Percentiles rank a stretch among this genome's conserved stretches.
phyloP scores from a whole-genome alignment of 345 rosid species.

The thale cress (Arabidopsis thaliana) region TAIR10.1 NC_003076.8:15644001-15644500 shows the following conservation, averaged over 20 bases:
- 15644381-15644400: background rate
- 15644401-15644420: background rate
- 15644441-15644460: background rate
- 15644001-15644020: background rate
- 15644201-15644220: conserved; percentile 8
- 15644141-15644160: conserved; percentile 17
- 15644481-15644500: conserved; percentile 3
- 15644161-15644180: conserved; percentile 11
- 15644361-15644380: background rate
- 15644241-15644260: background rate
- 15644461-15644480: background rate
- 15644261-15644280: background rate
- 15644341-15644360: background rate
- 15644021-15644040: background rate
- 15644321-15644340: background rate
- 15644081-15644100: conserved; percentile 6
- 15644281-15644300: background rate
- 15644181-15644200: conserved; percentile 11
- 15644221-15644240: background rate
- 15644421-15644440: background rate
- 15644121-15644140: conserved; percentile 35
- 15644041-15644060: conserved; percentile 18
- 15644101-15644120: conserved; percentile 35
- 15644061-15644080: conserved; percentile 4
- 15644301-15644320: background rate